Evolutionary conservation across 2,329 filamentous ascomycete genomes (phyloP).

Genomic region (Tolypocladium capitatum): DNA sequence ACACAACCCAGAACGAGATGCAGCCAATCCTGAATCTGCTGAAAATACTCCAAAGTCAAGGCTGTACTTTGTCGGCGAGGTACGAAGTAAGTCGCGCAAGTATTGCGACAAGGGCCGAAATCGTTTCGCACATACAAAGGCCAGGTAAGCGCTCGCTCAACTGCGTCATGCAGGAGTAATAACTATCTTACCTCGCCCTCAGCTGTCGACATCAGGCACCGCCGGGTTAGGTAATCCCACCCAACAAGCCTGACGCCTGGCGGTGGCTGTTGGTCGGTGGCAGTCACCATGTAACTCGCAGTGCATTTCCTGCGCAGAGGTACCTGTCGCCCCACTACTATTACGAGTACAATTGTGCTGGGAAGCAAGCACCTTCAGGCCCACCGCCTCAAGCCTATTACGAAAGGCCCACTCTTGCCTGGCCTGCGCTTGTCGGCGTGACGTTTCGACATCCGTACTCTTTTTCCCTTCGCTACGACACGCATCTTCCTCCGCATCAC

Average conservation of each 20-base stretch:
- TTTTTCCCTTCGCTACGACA: slow-evolving; percentile 14
- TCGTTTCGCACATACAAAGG: neutral
- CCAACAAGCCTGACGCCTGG: too few species aligned
- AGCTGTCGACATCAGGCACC: neutral
- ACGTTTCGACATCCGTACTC: slow-evolving; percentile 19
- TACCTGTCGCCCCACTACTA: neutral
- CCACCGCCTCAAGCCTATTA: slow-evolving; percentile 16
- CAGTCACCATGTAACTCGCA: neutral
- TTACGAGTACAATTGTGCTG: too few species aligned
- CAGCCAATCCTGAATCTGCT: neutral
- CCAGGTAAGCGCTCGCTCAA: neutral
- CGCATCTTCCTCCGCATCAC: slow-evolving; percentile 8
- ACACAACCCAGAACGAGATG: neutral
- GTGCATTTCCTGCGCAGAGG: neutral
- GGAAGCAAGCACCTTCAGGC: too few species aligned
- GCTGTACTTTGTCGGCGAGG: neutral
- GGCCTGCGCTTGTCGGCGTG: slow-evolving; percentile 19
- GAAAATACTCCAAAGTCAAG: neutral
- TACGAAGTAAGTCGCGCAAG: neutral
- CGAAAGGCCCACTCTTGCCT: slow-evolving; percentile 22
- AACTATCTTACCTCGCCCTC: too few species aligned
- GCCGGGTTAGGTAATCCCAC: neutral
- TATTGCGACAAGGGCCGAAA: neutral
- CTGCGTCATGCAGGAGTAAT: neutral
- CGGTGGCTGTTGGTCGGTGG: too few species aligned